A percentile compares a stretch with the other conserved stretches of the same genome.
Evolutionary conservation across 495 filamentous ascomycete genomes (phyloP).

Genomic region (Neurospora sp.): DNA sequence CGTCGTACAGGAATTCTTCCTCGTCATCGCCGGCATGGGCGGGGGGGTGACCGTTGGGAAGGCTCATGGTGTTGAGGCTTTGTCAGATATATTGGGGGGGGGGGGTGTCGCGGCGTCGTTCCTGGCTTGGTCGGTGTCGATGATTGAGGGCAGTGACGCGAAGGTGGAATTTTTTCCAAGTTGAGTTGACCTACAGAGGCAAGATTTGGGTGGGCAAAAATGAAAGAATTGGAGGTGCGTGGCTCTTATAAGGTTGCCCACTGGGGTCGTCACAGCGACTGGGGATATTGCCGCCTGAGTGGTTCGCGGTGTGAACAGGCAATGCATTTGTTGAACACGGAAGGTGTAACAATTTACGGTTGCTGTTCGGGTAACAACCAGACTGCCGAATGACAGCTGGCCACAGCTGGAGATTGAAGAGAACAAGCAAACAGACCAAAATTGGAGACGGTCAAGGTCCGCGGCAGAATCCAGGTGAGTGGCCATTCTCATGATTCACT

Average conservation of each 20-base stretch:
- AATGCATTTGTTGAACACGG: background rate
- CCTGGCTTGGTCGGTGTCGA: background rate
- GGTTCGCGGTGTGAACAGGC: background rate
- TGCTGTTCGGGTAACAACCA: background rate
- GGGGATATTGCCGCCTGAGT: no score
- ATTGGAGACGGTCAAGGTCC: background rate
- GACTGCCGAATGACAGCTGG: background rate
- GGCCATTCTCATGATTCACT: background rate
- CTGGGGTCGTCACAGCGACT: no score
- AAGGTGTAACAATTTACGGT: background rate
- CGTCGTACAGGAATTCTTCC: background rate
- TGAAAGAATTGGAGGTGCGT: no score
- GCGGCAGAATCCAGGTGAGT: background rate
- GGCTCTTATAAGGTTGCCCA: no score
- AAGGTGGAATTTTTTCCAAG: no score
- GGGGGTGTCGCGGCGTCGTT: background rate
- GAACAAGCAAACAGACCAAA: background rate
- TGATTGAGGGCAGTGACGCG: background rate
- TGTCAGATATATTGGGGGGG: background rate
- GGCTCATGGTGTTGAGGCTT: background rate
- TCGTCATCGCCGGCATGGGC: background rate
- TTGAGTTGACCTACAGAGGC: no score
- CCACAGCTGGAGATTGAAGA: background rate
- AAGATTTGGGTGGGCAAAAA: no score
- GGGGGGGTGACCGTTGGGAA: background rate